A percentile compares a stretch with the other conserved stretches of the same genome.
These are phyloP conservation scores for Begonia peltatifolia DNA, from an alignment of 306 rosid genomes.

Conservation along the genomic window DNA sequence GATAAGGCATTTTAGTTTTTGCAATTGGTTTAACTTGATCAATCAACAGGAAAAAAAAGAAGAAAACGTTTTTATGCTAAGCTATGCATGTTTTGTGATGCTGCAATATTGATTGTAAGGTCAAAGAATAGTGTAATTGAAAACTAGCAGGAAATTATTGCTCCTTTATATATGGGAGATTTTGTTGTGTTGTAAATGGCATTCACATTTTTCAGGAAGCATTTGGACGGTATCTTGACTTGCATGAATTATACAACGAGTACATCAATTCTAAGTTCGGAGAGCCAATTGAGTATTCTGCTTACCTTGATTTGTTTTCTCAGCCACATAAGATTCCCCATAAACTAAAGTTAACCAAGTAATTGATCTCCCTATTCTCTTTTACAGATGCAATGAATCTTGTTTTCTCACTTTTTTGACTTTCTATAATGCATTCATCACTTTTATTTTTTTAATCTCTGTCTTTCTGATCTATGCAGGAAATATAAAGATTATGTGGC, in stretches of 20 bases:
- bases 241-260: conserved; percentile 70
- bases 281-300: conserved; percentile 79
- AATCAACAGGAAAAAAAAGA: no score
- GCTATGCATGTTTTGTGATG: no score
- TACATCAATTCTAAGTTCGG: conserved; percentile 89
- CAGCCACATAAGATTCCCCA: conserved; percentile 57
- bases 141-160: neutral
- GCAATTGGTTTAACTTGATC: no score
- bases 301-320: conserved; percentile 70
- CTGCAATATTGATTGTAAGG: no score
- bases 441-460: neutral
- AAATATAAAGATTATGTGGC: conserved; percentile 66
- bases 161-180: neutral
- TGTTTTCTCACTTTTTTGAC: conserved; percentile 2
- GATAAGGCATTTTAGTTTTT: no score
- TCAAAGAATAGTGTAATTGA: neutral
- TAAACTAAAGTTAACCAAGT: conserved; percentile 64
- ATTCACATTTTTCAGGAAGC: conserved; percentile 56
- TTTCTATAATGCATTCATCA: neutral
- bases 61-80: no score
- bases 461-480: conserved; percentile 31
- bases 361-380: neutral
- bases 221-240: conserved; percentile 68
- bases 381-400: neutral
- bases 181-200: conserved; percentile 1